A percentile compares a stretch with the other conserved stretches of the same genome.
These are phyloP conservation scores for Ganoderma meredithae DNA, from an alignment of 1,284 basidiomycete species.

Conservation along the genomic window DNA sequence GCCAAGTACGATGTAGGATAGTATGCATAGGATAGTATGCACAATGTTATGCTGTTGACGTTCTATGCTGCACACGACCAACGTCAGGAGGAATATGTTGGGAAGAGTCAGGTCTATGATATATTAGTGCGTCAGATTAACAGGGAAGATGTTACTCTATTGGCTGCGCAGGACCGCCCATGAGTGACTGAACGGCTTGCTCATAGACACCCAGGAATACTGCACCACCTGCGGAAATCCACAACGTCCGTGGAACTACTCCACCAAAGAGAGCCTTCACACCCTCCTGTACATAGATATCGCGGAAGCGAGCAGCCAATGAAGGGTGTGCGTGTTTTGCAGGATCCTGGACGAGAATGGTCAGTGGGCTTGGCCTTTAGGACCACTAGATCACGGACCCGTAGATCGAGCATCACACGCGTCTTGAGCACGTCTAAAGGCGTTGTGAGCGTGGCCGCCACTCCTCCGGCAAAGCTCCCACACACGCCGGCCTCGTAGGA, in stretches of 20 bases:
- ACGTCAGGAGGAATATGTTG: background rate
- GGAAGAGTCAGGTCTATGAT: background rate
- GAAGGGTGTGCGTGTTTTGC: constrained; percentile 60
- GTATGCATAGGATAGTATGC: background rate
- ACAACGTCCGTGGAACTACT: constrained; percentile 89
- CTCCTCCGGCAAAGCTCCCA: constrained; percentile 90
- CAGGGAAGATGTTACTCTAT: background rate
- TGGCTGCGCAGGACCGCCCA: constrained; percentile 13
- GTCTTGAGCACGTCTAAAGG: constrained; percentile 98
- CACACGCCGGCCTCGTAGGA: constrained; percentile 91
- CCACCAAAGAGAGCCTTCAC: constrained; percentile 84
- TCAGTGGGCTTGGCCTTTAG: background rate
- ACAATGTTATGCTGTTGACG: background rate
- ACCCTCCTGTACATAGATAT: constrained; percentile 83
- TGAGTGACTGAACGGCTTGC: constrained; percentile 48
- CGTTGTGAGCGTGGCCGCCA: constrained; percentile 91
- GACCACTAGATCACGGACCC: constrained; percentile 54
- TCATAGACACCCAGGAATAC: constrained; percentile 98
- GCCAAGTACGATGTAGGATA: background rate
- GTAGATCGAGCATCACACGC: constrained; percentile 93
- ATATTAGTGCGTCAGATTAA: background rate
- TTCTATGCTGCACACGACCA: background rate
- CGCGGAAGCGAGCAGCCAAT: constrained; percentile 59
- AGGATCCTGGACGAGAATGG: constrained; percentile 48
- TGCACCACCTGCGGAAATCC: constrained; percentile 96